These are phyloP conservation scores for Vickermania spadyakhi DNA, from an alignment of 208 protist genomes.

Conservation along the genomic window DNA sequence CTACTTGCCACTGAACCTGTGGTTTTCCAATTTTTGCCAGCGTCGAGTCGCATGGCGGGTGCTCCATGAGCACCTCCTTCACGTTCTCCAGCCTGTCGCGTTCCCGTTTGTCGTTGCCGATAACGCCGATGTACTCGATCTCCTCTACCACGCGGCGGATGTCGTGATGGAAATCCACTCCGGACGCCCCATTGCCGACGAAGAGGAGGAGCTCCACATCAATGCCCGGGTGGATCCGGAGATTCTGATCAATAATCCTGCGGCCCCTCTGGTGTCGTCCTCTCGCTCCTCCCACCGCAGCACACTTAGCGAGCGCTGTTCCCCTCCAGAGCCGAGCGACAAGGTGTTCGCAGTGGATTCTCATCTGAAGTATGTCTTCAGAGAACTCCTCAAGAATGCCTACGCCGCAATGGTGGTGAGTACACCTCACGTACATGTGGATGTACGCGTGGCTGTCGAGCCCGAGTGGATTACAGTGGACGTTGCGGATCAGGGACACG, in stretches of 20 bases:
- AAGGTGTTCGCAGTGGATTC: slow-evolving; percentile 51
- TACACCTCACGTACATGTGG: slow-evolving; percentile 18
- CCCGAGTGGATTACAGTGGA: slow-evolving; percentile 66
- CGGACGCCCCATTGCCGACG: slow-evolving; percentile 7
- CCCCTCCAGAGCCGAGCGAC: slow-evolving; percentile 5
- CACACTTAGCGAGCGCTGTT: too few relatives aligned
- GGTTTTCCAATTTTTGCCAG: slow-evolving; percentile 72
- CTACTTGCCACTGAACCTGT: slow-evolving; percentile 51
- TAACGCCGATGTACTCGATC: slow-evolving; percentile 23
- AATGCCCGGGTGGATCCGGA: slow-evolving; percentile 46
- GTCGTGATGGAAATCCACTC: slow-evolving; percentile 59
- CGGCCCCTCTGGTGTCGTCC: slow-evolving; percentile 6
- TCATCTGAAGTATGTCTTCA: slow-evolving; percentile 68
- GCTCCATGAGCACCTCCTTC: slow-evolving; percentile 75
- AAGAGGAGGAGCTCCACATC: slow-evolving; percentile 28
- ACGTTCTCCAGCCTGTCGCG: slow-evolving; percentile 28
- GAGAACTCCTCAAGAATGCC: slow-evolving; percentile 84
- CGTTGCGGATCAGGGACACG: slow-evolving; percentile 52
- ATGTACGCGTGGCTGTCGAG: slow-evolving; percentile 36
- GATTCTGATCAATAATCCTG: slow-evolving; percentile 20
- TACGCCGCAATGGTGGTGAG: slow-evolving; percentile 39
- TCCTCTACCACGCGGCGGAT: slow-evolving; percentile 41
- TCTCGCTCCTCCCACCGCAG: too few relatives aligned
- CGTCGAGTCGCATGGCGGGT: slow-evolving; percentile 76
- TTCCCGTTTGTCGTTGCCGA: slow-evolving; percentile 32